Evolutionary conservation across 306 rosid species (phyloP).

Genomic region (Purshia tridentata): DNA sequence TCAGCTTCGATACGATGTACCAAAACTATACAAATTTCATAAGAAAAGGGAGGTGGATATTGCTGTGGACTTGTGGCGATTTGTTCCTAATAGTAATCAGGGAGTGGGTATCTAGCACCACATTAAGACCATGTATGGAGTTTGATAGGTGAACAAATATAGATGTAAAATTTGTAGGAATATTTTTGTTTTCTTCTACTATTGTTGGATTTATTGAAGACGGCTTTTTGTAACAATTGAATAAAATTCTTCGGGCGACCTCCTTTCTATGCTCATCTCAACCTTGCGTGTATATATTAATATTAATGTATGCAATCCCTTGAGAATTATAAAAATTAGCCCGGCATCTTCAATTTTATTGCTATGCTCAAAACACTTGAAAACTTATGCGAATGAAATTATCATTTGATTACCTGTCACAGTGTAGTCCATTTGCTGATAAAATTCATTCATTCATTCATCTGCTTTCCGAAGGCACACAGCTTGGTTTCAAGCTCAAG

Average conservation of each 20-base stretch:
- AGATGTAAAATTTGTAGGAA: slow-evolving; percentile 1
- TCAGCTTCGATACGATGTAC: slow-evolving; percentile 82
- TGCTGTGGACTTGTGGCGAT: slow-evolving; percentile 92
- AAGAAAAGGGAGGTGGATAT: slow-evolving; percentile 84
- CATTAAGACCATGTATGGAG: slow-evolving; percentile 9
- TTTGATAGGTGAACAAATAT: slow-evolving; percentile 12
- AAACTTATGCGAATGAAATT: not conserved
- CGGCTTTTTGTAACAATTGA: not conserved
- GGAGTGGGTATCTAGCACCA: slow-evolving; percentile 28
- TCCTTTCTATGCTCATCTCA: not conserved
- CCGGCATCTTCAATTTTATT: not conserved
- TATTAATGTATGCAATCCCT: not conserved
- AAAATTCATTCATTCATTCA: too few species aligned
- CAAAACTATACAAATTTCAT: slow-evolving; percentile 81
- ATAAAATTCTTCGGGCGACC: not conserved
- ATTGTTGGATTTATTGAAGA: not conserved
- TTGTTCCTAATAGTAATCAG: slow-evolving; percentile 52
- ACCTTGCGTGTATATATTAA: not conserved
- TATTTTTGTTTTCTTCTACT: not conserved
- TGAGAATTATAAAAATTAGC: not conserved
- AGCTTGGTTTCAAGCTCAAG: not conserved
- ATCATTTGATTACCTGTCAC: too few species aligned
- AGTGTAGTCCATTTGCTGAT: too few species aligned
- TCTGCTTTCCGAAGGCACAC: too few species aligned
- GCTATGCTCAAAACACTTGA: not conserved